phyloP scores from a whole-genome alignment of 2,329 filamentous ascomycete species.

The Lachnellula arida region DNA sequence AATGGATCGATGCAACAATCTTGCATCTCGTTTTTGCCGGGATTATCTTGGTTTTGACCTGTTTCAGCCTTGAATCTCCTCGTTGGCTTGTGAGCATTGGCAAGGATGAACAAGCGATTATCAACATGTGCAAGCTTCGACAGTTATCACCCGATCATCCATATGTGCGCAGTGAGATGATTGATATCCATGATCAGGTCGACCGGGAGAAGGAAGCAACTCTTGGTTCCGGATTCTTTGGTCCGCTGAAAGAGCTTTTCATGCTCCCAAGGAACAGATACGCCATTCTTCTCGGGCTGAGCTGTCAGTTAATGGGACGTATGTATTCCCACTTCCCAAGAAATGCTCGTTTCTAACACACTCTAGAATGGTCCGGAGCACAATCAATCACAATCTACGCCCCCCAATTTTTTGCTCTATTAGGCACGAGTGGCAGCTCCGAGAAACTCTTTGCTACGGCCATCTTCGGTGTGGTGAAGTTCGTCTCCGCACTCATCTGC shows the following conservation, averaged over 20 bases:
- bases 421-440: constrained; percentile 48
- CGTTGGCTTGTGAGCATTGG: constrained; percentile 64
- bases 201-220: constrained; percentile 45
- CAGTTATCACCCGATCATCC: constrained; percentile 38
- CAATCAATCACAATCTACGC: constrained; percentile 58
- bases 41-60: constrained; percentile 36
- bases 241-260: constrained; percentile 53
- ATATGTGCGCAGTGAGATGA: constrained; percentile 45
- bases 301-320: constrained; percentile 59
- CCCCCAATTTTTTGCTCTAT: constrained; percentile 49
- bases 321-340: constrained; percentile 16
- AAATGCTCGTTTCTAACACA: neutral
- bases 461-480: constrained; percentile 54
- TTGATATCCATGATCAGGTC: constrained; percentile 40
- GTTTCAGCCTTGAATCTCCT: constrained; percentile 42
- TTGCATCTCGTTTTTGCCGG: constrained; percentile 55
- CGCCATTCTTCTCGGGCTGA: constrained; percentile 59
- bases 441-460: constrained; percentile 53
- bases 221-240: constrained; percentile 39
- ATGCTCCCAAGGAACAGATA: constrained; percentile 60
- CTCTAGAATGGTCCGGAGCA: constrained; percentile 63
- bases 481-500: constrained; percentile 51
- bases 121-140: constrained; percentile 40
- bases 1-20: constrained; percentile 64
- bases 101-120: constrained; percentile 52